Evolutionary conservation across 805 yeast genomes (phyloP).

Genomic region (Metschnikowia gelsemii): DNA sequence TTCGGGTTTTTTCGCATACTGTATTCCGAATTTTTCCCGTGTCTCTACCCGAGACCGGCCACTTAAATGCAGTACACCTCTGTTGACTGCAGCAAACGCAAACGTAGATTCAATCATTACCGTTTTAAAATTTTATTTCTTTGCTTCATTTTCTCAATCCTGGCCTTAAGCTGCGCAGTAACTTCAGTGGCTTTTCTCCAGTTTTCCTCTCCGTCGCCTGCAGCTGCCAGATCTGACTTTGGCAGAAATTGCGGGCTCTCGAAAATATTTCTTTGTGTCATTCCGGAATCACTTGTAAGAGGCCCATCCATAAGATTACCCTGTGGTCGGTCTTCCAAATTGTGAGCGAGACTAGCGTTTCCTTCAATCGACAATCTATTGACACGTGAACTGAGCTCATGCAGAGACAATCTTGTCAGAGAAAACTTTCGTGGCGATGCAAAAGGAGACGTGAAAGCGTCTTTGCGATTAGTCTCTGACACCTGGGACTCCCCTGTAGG

Average conservation of each 20-base stretch:
- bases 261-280: background rate
- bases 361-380: conserved; percentile 40
- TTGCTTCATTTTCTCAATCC: conserved; percentile 88
- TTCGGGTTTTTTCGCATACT: conserved; percentile 4
- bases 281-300: background rate
- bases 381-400: conserved; percentile 43
- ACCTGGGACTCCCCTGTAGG: conserved; percentile 15
- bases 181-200: conserved; percentile 93
- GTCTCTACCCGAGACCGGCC: conserved; percentile 12
- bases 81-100: too few relatives aligned
- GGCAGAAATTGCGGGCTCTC: background rate
- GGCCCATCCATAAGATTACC: background rate
- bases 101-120: too few relatives aligned
- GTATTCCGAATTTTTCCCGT: conserved; percentile 4
- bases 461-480: conserved; percentile 5
- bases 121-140: conserved; percentile 31
- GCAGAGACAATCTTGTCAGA: conserved; percentile 27
- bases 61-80: conserved; percentile 11
- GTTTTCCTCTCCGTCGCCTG: conserved; percentile 51
- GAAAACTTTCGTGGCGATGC: conserved; percentile 16
- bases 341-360: conserved; percentile 1
- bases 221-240: background rate
- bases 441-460: conserved; percentile 16
- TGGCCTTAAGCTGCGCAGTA: conserved; percentile 77
- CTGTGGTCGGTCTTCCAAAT: background rate